Base-by-base conservation (phyloP, 192 early-diverging fungal species). In the Cetraspora pellucida region DNA sequence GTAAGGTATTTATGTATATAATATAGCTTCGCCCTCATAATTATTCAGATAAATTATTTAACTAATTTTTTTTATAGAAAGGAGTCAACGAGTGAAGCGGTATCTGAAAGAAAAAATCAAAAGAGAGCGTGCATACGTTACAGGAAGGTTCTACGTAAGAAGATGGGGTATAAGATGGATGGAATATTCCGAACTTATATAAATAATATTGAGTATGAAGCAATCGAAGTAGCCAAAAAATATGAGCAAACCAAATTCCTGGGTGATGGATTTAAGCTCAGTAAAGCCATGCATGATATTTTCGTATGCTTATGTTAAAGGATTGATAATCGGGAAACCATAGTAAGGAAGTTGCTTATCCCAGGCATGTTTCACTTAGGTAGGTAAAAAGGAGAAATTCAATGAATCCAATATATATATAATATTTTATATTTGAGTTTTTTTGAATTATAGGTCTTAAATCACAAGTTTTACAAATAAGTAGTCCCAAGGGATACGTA, bases 211-310 rank as follows among this genome's bases (percentile, higher is more conserved):
- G 77, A 77, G 54, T 77, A 71, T 58, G 67, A 43, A 54, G 65
- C 31, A 28, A 71, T 44, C 19, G 75, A 77, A 52, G 63, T 77
- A 23, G 65, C n/a, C 31, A 77, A 77, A 31, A 69, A 52, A 37
- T 77, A 69, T 77, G 64, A 68, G 68, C 6, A 17, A 57, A 77
- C 75, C 1, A 77, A 77, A 54, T 11, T 65, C 3, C 44, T 77
- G 52, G 37, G 31, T 49, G 54, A 77, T 44, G 50, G 65, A 23
- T 57, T 68, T 60, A 77, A 77, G 43, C 66, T 77, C 9, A 52
- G 1, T 44, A 77, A 68, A 54, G 46, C 57, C 7, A 71, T 77
- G 77, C 67, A 77, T 19, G 68, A 77, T 71, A 77, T 77, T 21
- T 69, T 77, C n/a, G 67, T 78, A 27, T 58, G n/a, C 14, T 13